Conservation (phyloP, 768 basidiomycete genomes). For the Lactifluus subvellereus region DNA sequence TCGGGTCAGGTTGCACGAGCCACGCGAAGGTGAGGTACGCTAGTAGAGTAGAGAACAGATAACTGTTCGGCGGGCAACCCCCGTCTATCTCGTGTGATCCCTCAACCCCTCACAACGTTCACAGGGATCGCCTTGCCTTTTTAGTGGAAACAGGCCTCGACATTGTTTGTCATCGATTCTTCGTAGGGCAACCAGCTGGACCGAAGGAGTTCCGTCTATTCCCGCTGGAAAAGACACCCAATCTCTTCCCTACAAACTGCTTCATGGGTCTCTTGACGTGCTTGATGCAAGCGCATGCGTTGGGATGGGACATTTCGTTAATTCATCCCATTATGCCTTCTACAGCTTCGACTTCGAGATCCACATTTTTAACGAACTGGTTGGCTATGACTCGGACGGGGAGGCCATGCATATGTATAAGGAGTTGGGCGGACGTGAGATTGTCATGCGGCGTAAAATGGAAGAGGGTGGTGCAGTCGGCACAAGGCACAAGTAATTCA, state of each 20-base stretch:
- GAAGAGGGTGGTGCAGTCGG: conserved; percentile 44
- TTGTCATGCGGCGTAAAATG: conserved; percentile 56
- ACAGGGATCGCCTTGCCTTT: too few species aligned
- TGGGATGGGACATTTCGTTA: conserved; percentile 61
- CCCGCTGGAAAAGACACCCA: conserved; percentile 35
- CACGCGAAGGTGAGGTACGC: too few species aligned
- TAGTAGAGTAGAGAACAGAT: too few species aligned
- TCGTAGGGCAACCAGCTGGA: too few species aligned
- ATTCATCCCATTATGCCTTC: conserved; percentile 53
- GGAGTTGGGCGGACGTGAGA: conserved; percentile 59
- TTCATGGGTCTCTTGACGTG: conserved; percentile 55
- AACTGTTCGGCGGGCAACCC: too few species aligned
- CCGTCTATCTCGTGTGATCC: too few species aligned
- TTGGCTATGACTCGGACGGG: conserved; percentile 46
- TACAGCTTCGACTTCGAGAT: conserved; percentile 55
- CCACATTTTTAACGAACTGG: conserved; percentile 45
- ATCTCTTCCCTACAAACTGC: conserved; percentile 43
- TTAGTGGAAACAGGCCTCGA: too few species aligned
- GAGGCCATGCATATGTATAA: conserved; percentile 63
- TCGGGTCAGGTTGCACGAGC: too few species aligned
- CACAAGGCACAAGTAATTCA: too few species aligned
- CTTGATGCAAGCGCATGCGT: conserved; percentile 55
- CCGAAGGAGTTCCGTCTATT: conserved; percentile 35
- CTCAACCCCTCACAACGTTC: too few species aligned
- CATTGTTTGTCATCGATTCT: too few species aligned